Evolutionary conservation across 176 grass and related monocot genomes (phyloP).

Genomic region (Miscanthus lutarioriparius): DNA sequence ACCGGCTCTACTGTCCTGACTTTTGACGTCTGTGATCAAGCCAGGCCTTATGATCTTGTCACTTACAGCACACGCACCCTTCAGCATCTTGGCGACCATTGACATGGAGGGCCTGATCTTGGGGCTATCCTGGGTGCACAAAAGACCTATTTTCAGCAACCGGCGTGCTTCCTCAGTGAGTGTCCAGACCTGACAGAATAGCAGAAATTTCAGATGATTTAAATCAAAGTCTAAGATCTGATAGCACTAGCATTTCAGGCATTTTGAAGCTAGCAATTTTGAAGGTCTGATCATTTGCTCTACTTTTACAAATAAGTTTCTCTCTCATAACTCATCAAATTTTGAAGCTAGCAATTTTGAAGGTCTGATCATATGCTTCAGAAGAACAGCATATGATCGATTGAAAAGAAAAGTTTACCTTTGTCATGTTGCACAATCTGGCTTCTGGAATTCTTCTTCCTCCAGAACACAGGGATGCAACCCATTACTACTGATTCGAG

Average conservation of each 20-base stretch:
- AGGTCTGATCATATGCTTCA: too few relatives aligned
- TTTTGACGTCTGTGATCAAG: slow-evolving; percentile 85
- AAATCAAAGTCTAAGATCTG: neutral
- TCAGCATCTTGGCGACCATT: slow-evolving; percentile 52
- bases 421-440: slow-evolving; percentile 43
- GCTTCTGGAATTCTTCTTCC: slow-evolving; percentile 40
- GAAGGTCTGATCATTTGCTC: neutral
- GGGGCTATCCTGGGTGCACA: slow-evolving; percentile 76
- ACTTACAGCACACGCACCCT: slow-evolving; percentile 31
- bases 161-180: slow-evolving; percentile 34
- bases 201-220: slow-evolving; percentile 9
- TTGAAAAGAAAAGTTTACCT: slow-evolving; percentile 36
- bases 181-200: slow-evolving; percentile 58
- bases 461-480: slow-evolving; percentile 43
- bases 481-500: slow-evolving; percentile 27
- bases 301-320: neutral
- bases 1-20: slow-evolving; percentile 35
- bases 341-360: too few relatives aligned
- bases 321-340: neutral
- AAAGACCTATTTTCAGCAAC: slow-evolving; percentile 73
- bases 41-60: slow-evolving; percentile 72
- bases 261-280: neutral
- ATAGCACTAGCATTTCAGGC: neutral
- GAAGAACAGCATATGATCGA: too few relatives aligned
- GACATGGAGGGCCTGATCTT: slow-evolving; percentile 76